A percentile compares a stretch with the other conserved stretches of the same genome.
Evolutionary conservation across 2,329 filamentous ascomycete genomes (phyloP).

Genomic region (Trichophyton verrucosum): DNA sequence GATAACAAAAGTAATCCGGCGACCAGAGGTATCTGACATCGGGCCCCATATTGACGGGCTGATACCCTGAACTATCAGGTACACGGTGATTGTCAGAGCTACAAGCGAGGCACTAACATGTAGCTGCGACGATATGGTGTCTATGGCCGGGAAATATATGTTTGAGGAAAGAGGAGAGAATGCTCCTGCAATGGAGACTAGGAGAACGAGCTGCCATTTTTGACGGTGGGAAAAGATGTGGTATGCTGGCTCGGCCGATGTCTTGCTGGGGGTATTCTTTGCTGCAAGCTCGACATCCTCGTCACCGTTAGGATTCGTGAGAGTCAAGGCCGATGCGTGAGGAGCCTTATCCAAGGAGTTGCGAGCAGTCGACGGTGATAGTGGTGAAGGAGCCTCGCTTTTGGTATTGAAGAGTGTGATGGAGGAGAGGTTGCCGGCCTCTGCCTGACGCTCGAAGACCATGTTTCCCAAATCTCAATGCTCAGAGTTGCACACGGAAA

Average conservation of each 20-base stretch:
- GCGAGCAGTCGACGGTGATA: background rate
- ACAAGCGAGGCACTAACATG: constrained; percentile 32
- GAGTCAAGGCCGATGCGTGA: background rate
- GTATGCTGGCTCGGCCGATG: background rate
- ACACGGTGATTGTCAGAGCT: constrained; percentile 41
- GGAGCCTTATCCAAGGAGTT: background rate
- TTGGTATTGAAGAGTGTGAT: background rate
- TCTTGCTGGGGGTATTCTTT: background rate
- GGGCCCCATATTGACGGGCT: constrained; percentile 50
- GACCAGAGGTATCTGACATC: constrained; percentile 48
- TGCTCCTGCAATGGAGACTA: constrained; percentile 7
- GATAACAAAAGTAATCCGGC: constrained; percentile 50
- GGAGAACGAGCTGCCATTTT: constrained; percentile 5
- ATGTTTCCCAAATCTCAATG: background rate
- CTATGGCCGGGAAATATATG: constrained; percentile 34
- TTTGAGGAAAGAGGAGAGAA: constrained; percentile 22
- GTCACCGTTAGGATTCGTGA: background rate
- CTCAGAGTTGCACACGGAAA: background rate
- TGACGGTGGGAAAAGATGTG: constrained; percentile 1
- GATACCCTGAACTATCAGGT: constrained; percentile 46
- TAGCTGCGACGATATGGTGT: constrained; percentile 27
- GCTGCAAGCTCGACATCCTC: background rate
- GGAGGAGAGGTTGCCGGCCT: background rate
- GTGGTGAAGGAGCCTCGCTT: background rate
- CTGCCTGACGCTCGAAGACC: background rate